Base-by-base conservation (phyloP, 2,329 filamentous ascomycete genomes). In the Graphilbum fragrans region DNA sequence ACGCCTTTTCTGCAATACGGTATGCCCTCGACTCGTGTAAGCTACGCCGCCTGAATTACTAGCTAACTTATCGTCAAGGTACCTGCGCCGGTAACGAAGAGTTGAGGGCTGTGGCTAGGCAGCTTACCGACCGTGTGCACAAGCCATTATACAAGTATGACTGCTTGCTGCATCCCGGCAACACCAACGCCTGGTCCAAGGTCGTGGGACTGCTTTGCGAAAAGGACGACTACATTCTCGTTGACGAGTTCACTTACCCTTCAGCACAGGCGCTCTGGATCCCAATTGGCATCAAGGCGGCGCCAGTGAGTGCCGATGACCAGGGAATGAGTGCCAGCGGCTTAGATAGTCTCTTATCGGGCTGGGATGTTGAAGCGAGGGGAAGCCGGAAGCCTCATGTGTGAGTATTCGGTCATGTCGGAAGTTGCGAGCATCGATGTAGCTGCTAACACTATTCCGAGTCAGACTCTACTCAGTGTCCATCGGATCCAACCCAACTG, bases 401-500 rank as follows among this genome's bases (percentile, higher is more conserved):
- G 39, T 44, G 21, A 39, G 43, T 33, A 37, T 37, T 14, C 43
- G 43, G 25, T 8, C 8, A 29, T 29, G 14, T 29, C 25, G 14
- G 20, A 20, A n/a, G n/a, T n/a, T n/a, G n/a, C n/a, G n/a, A 5
- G 9, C n/a, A 5, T 19, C 9, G 22, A 21, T 16, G 3, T 33
- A 12, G 7, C 9, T 8, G 3, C n/a, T n/a, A n/a, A n/a, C n/a
- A n/a, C n/a, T n/a, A n/a, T 14, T 34, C 10, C 31, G 33, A 20
- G 11, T 5, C 19, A 43, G 49, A 0, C 41, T 57, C 2, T 55
- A 56, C 17, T 36, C 52, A 1, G 55, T 56, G 6, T 46, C 53
- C 3, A 79, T 78, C 0, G 80, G 80, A 2, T 79, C 82, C 52
- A 84, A 85, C 52, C 80, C 80, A 0, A 83, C 80, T 0, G 80